Evolutionary conservation across 768 basidiomycete genomes (phyloP), one percentile per base, ranked within the genome.

Genomic region (Rhodotorula sphaerocarpa): DNA sequence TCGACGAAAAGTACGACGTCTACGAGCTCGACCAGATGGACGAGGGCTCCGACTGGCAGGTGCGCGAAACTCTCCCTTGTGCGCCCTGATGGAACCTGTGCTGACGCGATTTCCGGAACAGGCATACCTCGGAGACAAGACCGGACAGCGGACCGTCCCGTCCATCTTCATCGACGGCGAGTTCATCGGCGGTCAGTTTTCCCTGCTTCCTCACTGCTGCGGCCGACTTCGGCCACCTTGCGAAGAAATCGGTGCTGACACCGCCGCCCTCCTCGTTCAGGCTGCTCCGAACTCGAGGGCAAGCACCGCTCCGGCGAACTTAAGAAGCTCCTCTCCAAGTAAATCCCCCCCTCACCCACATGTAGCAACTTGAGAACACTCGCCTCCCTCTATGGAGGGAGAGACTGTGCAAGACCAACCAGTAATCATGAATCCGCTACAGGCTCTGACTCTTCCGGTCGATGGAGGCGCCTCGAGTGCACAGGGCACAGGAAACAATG

Each of bases 61-160:
- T 57, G 36, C 50, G 61, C 48, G n/a, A n/a, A n/a, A n/a, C n/a
- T n/a, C n/a, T n/a, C n/a, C n/a, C n/a, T n/a, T n/a, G n/a, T n/a
- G n/a, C n/a, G n/a, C n/a, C n/a, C n/a, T n/a, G n/a, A n/a, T n/a
- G n/a, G n/a, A n/a, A n/a, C n/a, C n/a, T n/a, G n/a, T n/a, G n/a
- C n/a, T n/a, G n/a, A n/a, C n/a, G n/a, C n/a, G n/a, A n/a, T n/a
- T n/a, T n/a, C 30, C 1, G 16, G 33, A 2, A 25, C 50, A 63
- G 63, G 46, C 33, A 46, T 59, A 62, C 55, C 68, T 69, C 53
- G 63, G 34, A 28, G 28, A 62, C 15, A 69, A 65, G 63, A 65
- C 68, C 25, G 68, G 68, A 5, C 68, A 69, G 57, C 57, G 61
- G 23, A 65, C 68, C 42, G 68, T 69, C 30, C 68, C 68, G n/a